Base-by-base conservation (phyloP, 805 yeast genomes). In the Kregervanrija fluxuum region DNA sequence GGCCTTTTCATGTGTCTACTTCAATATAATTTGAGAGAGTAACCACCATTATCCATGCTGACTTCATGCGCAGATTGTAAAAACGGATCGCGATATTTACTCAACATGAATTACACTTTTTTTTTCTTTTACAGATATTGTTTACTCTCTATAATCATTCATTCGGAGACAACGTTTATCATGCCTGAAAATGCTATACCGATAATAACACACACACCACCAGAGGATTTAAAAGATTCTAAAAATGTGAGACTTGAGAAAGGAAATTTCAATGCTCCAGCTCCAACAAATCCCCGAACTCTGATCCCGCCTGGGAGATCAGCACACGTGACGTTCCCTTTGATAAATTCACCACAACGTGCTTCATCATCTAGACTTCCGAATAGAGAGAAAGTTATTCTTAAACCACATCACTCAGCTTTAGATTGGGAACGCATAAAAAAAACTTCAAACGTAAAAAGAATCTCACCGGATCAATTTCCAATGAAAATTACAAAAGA, bases 331-430 rank as follows among this genome's bases (percentile, higher is more conserved):
- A 17, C 37, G 6, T 57, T 57, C 32, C 53, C 60, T 0, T 38
- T 49, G 15, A 10, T 37, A 13, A 42, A 48, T 33, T 57, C 59
- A 9, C 55, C 57, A 10, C 56, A 53, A 37, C 37, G 52, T 4
- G 45, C 35, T 15, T 42, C 43, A 28, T 48, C 52, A 28, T 42
- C 49, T 11, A 43, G 44, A 4, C 40, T 8, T 32, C 43, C 16
- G 12, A 36, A 38, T 11, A 62, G 81, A 11, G 62, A 60, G 42
- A 85, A 87, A 54, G 90, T 86, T 4, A 70, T 64, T 0, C 68
- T 87, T 13, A 68, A 73, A 37, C 95, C 93, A 0, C 95, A 95
- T 1, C 86, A 80, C 56, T 87, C 95, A 2, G 90, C 95, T 0
- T 62, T 87, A 48, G 95, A 87, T 59, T 87, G 96, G 96, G 95